Conservation (phyloP, 441 rosid species). For the Brassica hybrid region DNA sequence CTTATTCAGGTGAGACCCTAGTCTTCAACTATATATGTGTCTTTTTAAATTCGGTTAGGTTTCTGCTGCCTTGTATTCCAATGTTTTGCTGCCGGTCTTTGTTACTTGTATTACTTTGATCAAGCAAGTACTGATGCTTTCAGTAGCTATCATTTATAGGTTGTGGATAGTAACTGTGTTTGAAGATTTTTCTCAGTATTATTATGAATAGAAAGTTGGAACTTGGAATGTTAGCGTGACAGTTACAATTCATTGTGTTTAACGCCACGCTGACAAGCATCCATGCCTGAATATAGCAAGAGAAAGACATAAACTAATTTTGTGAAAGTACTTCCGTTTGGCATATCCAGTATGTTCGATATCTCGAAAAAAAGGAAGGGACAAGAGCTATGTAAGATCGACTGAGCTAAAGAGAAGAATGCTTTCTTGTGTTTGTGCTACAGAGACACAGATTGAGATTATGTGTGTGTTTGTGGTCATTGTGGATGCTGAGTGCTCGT, state of each 20-base stretch:
- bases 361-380: no score
- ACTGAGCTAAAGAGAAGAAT: no score
- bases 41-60: not conserved
- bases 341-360: no score
- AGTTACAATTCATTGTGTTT: not conserved
- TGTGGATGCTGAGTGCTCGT: no score
- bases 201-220: not conserved
- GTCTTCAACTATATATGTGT: not conserved
- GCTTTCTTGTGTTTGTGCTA: no score
- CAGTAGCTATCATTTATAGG: not conserved
- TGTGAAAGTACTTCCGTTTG: no score
- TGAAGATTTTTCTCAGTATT: not conserved
- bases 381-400: no score
- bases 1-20: slow-evolving; percentile 72
- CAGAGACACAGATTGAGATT: no score
- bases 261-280: not conserved
- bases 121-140: not conserved
- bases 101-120: not conserved
- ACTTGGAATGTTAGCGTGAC: not conserved
- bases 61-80: not conserved
- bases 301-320: no score
- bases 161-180: not conserved
- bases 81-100: not conserved
- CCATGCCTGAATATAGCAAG: no score
- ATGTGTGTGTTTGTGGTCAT: no score